Evolutionary conservation across 257 asterid species (phyloP).

Genomic region (Nicotiana noctiflora): DNA sequence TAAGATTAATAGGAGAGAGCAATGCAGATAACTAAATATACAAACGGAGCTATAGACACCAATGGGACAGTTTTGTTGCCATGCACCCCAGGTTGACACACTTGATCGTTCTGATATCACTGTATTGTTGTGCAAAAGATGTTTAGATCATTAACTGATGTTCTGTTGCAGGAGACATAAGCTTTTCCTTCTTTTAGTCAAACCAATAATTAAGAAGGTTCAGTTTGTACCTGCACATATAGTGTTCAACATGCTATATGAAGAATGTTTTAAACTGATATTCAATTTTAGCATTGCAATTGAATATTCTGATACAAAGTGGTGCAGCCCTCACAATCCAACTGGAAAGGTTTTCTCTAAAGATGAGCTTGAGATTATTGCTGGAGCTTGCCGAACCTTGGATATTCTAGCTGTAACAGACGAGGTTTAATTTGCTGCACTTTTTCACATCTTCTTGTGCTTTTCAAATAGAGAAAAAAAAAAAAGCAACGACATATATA

Average conservation of each 20-base stretch:
- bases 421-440: conserved; percentile 46
- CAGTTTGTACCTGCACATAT: neutral
- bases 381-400: conserved; percentile 63
- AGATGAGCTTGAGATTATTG: conserved; percentile 81
- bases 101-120: neutral
- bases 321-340: conserved; percentile 92
- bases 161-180: conserved; percentile 3
- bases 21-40: neutral
- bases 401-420: conserved; percentile 84
- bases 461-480: neutral
- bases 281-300: neutral
- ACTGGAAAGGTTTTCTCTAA: conserved; percentile 77
- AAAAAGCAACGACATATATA: neutral
- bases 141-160: neutral
- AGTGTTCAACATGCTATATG: neutral
- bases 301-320: conserved; percentile 28
- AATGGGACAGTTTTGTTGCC: neutral
- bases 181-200: neutral
- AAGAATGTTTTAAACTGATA: neutral
- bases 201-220: neutral
- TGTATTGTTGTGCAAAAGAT: neutral
- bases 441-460: neutral
- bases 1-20: neutral
- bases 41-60: neutral
- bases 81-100: conserved; percentile 1